Evolutionary conservation across 257 asterid genomes (phyloP), one percentile per base, ranked within the genome.

Genomic region (Solanum clarkiae): DNA sequence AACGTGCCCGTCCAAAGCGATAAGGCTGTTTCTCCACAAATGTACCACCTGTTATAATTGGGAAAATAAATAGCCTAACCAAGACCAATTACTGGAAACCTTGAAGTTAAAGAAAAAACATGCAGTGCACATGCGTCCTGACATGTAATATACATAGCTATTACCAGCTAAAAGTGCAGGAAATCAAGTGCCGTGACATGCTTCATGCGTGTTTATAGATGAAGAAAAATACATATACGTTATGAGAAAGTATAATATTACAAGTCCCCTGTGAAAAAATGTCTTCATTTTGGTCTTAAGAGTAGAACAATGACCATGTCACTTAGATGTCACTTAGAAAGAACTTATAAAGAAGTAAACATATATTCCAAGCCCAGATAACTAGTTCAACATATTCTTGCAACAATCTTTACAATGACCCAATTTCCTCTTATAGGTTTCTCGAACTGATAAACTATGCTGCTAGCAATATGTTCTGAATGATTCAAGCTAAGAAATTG

Each of bases 1-100:
- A 95, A 88, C 72, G 91, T 90, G 90, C 92, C 81, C 45, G 99
- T 97, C 99, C 99, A 97, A 85, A 94, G 85, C 90, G 94, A 90
- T 91, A 97, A 85, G 53, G 92, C 94, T 80, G 98, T 88, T 91
- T 97, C 99, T 92, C 88, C 97, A 63, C 86, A 93, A 87, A 97
- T 91, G 92, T 95, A 97, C 98, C 97, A 97, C 99, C 99, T 97
- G 91, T 86, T 81, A 79, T 75, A 87, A 84, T 79, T 72, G 47
- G 80, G 26, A 42, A 51, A 77, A 29, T 53, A 10, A 79, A 53
- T 29, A 51, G 29, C 18, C 47, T 10, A 2, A 29, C 65, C 82
- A 26, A 53, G 47, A 26, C 82, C 17, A 26, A 15, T 79, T 53
- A 17, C 65, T 15, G 26, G 42, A 79, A 51, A 53, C 26, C 12